Base-by-base conservation (phyloP, 768 basidiomycete genomes). In the Trametes meyenii region DNA sequence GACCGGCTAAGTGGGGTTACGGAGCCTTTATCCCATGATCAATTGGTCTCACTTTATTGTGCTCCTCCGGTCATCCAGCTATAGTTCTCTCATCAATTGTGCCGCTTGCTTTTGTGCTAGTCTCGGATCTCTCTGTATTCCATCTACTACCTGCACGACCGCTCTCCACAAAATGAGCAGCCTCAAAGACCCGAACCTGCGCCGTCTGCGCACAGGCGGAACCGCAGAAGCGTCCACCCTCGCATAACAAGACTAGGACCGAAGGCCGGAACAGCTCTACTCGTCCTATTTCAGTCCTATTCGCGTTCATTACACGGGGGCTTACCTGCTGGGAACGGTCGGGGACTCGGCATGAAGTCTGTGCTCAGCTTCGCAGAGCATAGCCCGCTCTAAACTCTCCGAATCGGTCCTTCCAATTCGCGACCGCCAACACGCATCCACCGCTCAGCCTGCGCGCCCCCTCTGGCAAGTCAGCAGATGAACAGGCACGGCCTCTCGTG, bases 381-480 rank as follows among this genome's bases (percentile, higher is more conserved):
- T 26, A 33, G 61, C 61, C 54, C 61, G 54, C 52, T 21, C 54
- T 46, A 12, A 50, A 40, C 48, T 58, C 49, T 50, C 57, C 39
- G 39, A 23, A 8, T 29, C 43, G 35, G 40, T 29, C 16, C 11
- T 43, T 62, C 45, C 61, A 40, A 49, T 43, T 50, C 21, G 50
- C 45, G 16, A 52, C 49, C 60, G 52, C 49, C 38, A 54, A 39
- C 60, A 55, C 60, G 48, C 60, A 35, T 55, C 54, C 43, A 55
- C 43, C 60, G 26, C 26, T 43, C 55, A 40, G 29, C 40, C 58
- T 56, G 29, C 42, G 49, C 39, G 54, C 60, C 21, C n/a, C 35
- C 49, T 44, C 23, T 23, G 26, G 39, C 24, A 52, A 51, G 61
- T 62, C 61, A 62, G 55, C 61, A 56, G 61, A 33, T 42, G 60